phyloP scores from a whole-genome alignment of 371 early-diverging fungal species.

The Phascolomyces articulosus region DNA sequence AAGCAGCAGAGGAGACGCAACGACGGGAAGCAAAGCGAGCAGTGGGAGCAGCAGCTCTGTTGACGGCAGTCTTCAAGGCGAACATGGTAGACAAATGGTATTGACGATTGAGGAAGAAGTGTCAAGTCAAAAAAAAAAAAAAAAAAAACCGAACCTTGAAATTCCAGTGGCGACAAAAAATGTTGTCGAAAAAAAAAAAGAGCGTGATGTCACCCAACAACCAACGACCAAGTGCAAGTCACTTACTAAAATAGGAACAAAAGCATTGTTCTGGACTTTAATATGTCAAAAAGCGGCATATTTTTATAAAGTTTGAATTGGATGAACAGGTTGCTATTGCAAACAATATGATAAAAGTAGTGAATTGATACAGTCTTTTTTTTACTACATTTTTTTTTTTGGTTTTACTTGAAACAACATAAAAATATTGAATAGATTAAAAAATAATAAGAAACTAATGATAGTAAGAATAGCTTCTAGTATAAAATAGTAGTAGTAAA shows the following conservation, averaged over 20 bases:
- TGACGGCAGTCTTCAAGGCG: conserved; percentile 52
- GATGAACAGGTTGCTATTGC: too few species aligned
- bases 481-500: too few species aligned
- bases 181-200: too few species aligned
- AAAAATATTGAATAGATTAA: background rate
- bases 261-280: too few species aligned
- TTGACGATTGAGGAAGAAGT: background rate
- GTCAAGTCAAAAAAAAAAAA: background rate
- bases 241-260: too few species aligned
- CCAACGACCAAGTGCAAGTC: too few species aligned
- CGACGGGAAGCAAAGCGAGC: conserved; percentile 53
- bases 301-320: too few species aligned
- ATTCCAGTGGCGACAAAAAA: background rate
- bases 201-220: too few species aligned
- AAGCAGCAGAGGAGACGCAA: conserved; percentile 43
- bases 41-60: conserved; percentile 50
- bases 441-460: background rate
- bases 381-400: background rate
- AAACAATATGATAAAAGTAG: too few species aligned
- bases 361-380: background rate
- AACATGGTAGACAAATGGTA: conserved; percentile 33
- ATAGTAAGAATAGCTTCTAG: background rate
- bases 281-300: too few species aligned
- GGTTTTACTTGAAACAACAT: background rate
- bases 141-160: conserved; percentile 3